Evolutionary conservation across 345 rosid genomes (phyloP), one percentile per base, ranked within the genome.

Genomic region (Aegle marmelos): DNA sequence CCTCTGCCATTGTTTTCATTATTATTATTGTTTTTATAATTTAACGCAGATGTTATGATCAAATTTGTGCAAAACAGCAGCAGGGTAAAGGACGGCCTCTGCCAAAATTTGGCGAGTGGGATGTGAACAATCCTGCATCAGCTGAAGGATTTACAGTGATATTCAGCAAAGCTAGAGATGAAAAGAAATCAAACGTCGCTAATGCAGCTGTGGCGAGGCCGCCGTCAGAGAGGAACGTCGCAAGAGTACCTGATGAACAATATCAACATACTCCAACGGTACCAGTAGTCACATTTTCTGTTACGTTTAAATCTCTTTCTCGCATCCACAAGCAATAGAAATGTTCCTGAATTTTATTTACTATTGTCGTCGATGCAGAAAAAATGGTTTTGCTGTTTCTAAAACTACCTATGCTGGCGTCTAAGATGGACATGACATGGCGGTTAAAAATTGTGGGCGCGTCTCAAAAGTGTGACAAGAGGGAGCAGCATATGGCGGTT

Each of bases 41-140:
- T 11, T 45, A 45, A 45, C 3, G 50, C 50, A 45, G 14, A 45
- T 45, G 50, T 45, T 45, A 45, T 45, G 17, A 17, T 45, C 17
- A 45, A 45, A 45, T 45, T 11, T 45, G 50, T 45, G 17, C 50
- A 45, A 13, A 45, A 45, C 50, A 45, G 17, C 50, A 76, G 64
- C 79, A 76, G 50, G 79, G 57, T 14, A 58, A 36, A 17, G 78
- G 71, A 11, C 48, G 65, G 65, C 79, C 79, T 66, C 68, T 76
- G 56, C 79, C 79, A 27, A 76, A 76, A 76, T 76, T 76, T 37
- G 79, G 79, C 4, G 79, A 76, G 56, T 76, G 79, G 79, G 79
- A 76, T 21, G 79, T 76, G 73, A 76, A 76, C 72, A 34, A 76
- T 76, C 79, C 79, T 58, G 79, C 79, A 28, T 76, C 79, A 36